Evolutionary conservation across 257 asterid genomes (phyloP).

Genomic region (Lycium barbarum): DNA sequence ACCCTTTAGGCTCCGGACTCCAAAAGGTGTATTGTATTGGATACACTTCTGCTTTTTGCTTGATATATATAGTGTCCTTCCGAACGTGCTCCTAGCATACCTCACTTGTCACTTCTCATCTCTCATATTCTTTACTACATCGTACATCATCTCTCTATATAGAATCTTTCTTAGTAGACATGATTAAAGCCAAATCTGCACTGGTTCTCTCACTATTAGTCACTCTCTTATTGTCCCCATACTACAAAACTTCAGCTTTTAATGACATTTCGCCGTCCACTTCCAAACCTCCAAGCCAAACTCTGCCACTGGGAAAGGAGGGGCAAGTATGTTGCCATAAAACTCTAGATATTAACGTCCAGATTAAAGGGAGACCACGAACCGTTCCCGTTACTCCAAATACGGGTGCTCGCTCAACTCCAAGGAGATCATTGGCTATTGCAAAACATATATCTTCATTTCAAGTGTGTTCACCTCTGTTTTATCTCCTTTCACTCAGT

Average conservation of each 20-base stretch:
- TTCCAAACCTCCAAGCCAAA: neutral
- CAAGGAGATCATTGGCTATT: constrained; percentile 25
- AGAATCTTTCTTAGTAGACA: neutral
- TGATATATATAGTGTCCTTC: neutral
- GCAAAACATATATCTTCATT: constrained; percentile 26
- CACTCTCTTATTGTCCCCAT: neutral
- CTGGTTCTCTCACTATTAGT: constrained; percentile 21
- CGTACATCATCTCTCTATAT: neutral
- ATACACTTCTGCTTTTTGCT: constrained; percentile 22
- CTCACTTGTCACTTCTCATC: neutral
- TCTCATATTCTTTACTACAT: neutral
- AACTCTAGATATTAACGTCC: constrained; percentile 3
- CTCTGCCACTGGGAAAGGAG: neutral
- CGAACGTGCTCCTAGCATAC: neutral
- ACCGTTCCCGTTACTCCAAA: neutral
- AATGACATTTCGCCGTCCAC: neutral
- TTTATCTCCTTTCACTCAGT: neutral
- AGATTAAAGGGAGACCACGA: constrained; percentile 24
- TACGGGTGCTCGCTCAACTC: neutral
- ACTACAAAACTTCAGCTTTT: neutral
- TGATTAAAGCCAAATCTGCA: neutral
- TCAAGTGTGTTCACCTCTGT: constrained; percentile 26
- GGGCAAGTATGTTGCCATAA: constrained; percentile 1
- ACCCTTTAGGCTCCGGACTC: no score
- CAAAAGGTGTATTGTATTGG: constrained; percentile 8